Evolutionary conservation across 345 rosid species (phyloP).

Genomic region (Carallia pectinifolia): DNA sequence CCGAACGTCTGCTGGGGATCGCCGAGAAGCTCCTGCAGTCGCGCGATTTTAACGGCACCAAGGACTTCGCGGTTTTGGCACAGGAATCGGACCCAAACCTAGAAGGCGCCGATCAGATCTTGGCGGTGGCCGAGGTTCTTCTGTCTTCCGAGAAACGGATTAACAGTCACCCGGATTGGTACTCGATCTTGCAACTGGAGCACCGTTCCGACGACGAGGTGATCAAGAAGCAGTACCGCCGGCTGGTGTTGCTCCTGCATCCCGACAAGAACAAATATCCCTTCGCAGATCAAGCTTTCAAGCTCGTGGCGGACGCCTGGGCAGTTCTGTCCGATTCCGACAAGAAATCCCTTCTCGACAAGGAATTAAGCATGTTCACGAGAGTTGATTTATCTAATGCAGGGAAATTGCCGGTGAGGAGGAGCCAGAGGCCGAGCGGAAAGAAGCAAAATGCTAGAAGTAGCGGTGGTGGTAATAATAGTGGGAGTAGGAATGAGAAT

Average conservation of each 20-base stretch:
- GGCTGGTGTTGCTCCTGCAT: constrained; percentile 80
- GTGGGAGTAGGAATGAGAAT: background rate
- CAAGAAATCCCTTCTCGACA: constrained; percentile 60
- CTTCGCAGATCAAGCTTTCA: constrained; percentile 76
- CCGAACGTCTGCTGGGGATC: constrained; percentile 79
- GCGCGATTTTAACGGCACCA: constrained; percentile 66
- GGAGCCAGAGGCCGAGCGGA: constrained; percentile 21
- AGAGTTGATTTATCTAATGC: constrained; percentile 53
- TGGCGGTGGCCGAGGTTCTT: constrained; percentile 80
- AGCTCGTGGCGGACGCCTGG: constrained; percentile 83
- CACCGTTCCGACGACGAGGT: constrained; percentile 50
- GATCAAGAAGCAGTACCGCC: constrained; percentile 77
- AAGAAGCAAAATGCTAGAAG: constrained; percentile 1
- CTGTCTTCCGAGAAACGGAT: constrained; percentile 60
- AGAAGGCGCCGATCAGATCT: constrained; percentile 86
- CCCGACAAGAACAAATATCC: constrained; percentile 81
- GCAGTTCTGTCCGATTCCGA: constrained; percentile 56
- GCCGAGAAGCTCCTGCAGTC: constrained; percentile 71
- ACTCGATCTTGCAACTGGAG: constrained; percentile 69
- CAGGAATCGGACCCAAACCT: constrained; percentile 80
- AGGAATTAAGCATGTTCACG: constrained; percentile 49
- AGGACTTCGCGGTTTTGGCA: constrained; percentile 76
- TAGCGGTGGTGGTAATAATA: background rate
- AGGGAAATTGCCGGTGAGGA: constrained; percentile 45
- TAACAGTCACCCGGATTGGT: constrained; percentile 71